A percentile compares a stretch with the other conserved stretches of the same genome.
phyloP scores from a whole-genome alignment of 192 early-diverging fungal genomes.

The Gryganskiella cystojenkinii region DNA sequence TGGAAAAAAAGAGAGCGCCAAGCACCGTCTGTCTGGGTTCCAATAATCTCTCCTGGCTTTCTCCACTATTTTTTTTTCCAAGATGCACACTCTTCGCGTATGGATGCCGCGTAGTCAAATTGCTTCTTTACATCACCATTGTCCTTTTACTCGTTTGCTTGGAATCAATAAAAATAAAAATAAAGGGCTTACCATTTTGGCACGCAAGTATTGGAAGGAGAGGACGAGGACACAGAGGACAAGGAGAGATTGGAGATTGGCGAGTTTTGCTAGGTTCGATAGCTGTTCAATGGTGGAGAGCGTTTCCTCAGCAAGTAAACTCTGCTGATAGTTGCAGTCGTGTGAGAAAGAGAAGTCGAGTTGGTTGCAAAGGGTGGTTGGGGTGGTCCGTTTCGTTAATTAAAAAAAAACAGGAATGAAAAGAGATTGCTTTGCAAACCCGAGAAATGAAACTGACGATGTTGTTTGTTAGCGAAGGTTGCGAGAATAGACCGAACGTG shows the following conservation, averaged over 20 bases:
- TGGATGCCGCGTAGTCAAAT: too few relatives aligned
- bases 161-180: too few relatives aligned
- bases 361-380: background rate
- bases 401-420: too few relatives aligned
- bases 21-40: background rate
- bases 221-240: constrained; percentile 8
- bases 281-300: constrained; percentile 19
- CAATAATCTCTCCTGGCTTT: background rate
- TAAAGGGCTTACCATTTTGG: constrained; percentile 13
- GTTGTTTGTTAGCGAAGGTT: background rate
- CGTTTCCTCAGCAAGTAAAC: too few relatives aligned
- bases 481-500: constrained; percentile 5
- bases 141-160: too few relatives aligned
- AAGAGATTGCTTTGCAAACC: too few relatives aligned
- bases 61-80: background rate
- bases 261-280: constrained; percentile 9
- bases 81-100: too few relatives aligned
- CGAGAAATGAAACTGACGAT: too few relatives aligned
- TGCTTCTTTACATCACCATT: too few relatives aligned
- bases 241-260: constrained; percentile 14
- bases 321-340: constrained; percentile 1
- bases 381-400: too few relatives aligned
- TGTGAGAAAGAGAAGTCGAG: background rate
- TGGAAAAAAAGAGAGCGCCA: background rate
- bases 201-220: constrained; percentile 5